A percentile compares a stretch with the other conserved stretches of the same genome.
phyloP scores from a whole-genome alignment of 768 basidiomycete genomes.

The Termitomyces sp. region DNA sequence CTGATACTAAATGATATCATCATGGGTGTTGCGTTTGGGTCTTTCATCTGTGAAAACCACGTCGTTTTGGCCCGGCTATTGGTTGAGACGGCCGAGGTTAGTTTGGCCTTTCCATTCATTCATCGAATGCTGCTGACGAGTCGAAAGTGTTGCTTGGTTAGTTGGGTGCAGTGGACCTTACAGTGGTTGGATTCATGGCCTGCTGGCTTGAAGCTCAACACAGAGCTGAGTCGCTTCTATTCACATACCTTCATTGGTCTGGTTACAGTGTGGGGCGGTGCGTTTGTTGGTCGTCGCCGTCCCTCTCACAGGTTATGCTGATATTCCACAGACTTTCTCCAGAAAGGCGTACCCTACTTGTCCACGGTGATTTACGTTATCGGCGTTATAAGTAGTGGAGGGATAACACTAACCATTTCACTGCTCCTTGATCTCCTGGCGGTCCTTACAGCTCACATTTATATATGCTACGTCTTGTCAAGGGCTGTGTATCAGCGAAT shows the following conservation, averaged over 20 bases:
- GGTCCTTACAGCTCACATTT: conserved; percentile 69
- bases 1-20: conserved; percentile 87
- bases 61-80: conserved; percentile 37
- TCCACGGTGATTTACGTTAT: conserved; percentile 27
- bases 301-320: background rate
- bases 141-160: conserved; percentile 38
- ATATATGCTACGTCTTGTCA: conserved; percentile 63
- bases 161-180: conserved; percentile 49
- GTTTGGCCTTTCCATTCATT: background rate
- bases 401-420: conserved; percentile 66
- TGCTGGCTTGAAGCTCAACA: conserved; percentile 92
- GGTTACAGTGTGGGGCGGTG: conserved; percentile 71
- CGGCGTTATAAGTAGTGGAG: conserved; percentile 38
- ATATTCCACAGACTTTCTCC: conserved; percentile 20
- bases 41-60: conserved; percentile 70
- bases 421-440: conserved; percentile 63
- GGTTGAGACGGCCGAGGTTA: conserved; percentile 38
- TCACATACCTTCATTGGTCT: conserved; percentile 66
- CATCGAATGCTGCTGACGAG: background rate
- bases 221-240: conserved; percentile 86
- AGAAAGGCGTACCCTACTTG: conserved; percentile 23
- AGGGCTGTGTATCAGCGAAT: conserved; percentile 59
- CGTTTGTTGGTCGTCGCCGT: conserved; percentile 23
- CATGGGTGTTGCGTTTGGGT: conserved; percentile 69
- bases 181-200: conserved; percentile 95